phyloP scores from a whole-genome alignment of 768 basidiomycete species.

The Suillus luteus region DNA sequence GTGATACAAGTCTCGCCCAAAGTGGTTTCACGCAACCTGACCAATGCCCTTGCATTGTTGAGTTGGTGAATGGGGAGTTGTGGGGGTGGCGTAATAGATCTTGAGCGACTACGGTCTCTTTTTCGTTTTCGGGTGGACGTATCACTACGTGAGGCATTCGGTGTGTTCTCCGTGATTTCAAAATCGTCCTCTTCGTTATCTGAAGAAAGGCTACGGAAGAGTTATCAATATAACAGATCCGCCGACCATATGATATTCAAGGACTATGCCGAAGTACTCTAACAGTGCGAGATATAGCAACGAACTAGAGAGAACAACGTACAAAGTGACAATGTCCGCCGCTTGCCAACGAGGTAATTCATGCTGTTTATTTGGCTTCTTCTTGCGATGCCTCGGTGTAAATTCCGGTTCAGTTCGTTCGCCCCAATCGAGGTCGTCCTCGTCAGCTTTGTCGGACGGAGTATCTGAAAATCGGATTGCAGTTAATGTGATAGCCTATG shows the following conservation, averaged over 20 bases:
- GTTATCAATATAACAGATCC: slow-evolving; percentile 4
- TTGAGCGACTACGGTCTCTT: slow-evolving; percentile 58
- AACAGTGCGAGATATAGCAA: background rate
- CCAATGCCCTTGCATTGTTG: slow-evolving; percentile 56
- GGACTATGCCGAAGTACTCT: slow-evolving; percentile 5
- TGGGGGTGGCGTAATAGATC: slow-evolving; percentile 79
- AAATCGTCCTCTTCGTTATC: slow-evolving; percentile 50
- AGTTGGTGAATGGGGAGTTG: slow-evolving; percentile 54
- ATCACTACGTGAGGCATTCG: slow-evolving; percentile 16
- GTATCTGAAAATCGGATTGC: slow-evolving; percentile 21
- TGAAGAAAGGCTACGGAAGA: slow-evolving; percentile 33
- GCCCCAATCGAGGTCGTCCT: slow-evolving; percentile 25
- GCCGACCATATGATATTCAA: background rate
- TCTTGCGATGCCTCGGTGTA: slow-evolving; percentile 40
- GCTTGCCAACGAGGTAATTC: slow-evolving; percentile 46
- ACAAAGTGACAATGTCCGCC: slow-evolving; percentile 44
- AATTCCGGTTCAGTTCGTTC: slow-evolving; percentile 21
- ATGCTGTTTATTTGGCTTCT: slow-evolving; percentile 32
- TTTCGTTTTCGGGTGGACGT: slow-evolving; percentile 43
- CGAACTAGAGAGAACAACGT: slow-evolving; percentile 20
- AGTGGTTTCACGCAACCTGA: slow-evolving; percentile 48
- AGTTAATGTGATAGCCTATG: background rate
- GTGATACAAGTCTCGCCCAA: background rate
- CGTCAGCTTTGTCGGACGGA: slow-evolving; percentile 21
- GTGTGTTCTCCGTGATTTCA: slow-evolving; percentile 41